Conservation (phyloP, 352 stramenopile genomes). For the Pythium guiyangense region DNA sequence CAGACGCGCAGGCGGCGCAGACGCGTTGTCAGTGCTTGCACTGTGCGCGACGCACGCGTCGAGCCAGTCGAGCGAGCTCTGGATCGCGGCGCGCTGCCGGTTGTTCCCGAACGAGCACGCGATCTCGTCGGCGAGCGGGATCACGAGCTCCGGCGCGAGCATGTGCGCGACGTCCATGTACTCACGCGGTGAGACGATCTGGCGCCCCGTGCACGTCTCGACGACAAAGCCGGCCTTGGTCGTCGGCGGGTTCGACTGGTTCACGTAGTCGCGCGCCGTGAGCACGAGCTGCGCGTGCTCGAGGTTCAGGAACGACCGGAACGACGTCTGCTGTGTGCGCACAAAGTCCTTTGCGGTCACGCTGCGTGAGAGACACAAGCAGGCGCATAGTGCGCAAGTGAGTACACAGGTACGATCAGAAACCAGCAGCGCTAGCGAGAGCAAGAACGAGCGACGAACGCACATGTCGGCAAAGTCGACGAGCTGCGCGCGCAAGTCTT, state of each 20-base stretch:
- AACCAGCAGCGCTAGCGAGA: too few species aligned
- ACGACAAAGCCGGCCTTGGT: constrained; percentile 55
- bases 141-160: constrained; percentile 48
- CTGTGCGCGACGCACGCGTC: constrained; percentile 43
- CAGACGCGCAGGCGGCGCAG: constrained; percentile 15
- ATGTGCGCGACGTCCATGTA: constrained; percentile 55
- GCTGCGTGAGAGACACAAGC: constrained; percentile 10
- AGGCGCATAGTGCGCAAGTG: too few species aligned
- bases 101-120: constrained; percentile 49
- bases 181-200: constrained; percentile 34
- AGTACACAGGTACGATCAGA: neutral
- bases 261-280: constrained; percentile 71
- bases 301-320: constrained; percentile 51
- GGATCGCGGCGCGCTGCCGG: constrained; percentile 57
- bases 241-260: constrained; percentile 41
- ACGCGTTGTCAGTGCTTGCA: constrained; percentile 6
- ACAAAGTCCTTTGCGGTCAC: constrained; percentile 26
- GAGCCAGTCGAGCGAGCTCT: constrained; percentile 66
- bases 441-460: constrained; percentile 4
- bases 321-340: constrained; percentile 28
- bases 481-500: constrained; percentile 50
- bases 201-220: constrained; percentile 48
- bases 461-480: constrained; percentile 76
- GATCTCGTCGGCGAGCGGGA: constrained; percentile 70
- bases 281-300: constrained; percentile 46